Evolutionary conservation across 2,329 filamentous ascomycete species (phyloP).

Genomic region (Aureobasidium uvarum): DNA sequence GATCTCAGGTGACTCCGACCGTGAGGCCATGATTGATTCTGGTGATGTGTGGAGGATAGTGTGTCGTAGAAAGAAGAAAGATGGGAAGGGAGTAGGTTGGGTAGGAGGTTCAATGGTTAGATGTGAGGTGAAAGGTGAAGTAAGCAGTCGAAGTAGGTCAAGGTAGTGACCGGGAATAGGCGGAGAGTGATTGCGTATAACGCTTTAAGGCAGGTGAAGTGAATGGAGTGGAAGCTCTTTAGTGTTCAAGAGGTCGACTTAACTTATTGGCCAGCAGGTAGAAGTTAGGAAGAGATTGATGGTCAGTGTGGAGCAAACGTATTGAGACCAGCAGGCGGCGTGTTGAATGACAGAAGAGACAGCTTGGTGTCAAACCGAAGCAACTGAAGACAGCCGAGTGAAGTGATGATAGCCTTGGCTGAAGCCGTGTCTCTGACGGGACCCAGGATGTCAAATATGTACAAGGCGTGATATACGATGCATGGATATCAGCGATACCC

Average conservation of each 20-base stretch:
- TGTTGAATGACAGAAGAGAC: background rate
- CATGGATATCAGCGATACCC: background rate
- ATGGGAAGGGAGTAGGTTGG: too few relatives aligned
- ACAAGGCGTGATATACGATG: background rate
- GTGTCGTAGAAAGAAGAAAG: too few relatives aligned
- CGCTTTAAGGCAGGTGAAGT: background rate
- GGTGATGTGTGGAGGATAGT: too few relatives aligned
- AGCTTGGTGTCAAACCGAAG: background rate
- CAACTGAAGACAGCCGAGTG: background rate
- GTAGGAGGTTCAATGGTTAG: too few relatives aligned
- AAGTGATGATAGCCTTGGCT: background rate
- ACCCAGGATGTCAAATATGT: background rate
- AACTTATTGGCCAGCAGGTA: background rate
- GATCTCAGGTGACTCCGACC: too few relatives aligned
- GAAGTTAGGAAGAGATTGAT: background rate
- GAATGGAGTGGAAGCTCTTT: background rate
- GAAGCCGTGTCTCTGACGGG: background rate
- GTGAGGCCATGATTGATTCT: too few relatives aligned
- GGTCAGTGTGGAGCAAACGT: background rate
- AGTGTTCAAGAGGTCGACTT: background rate
- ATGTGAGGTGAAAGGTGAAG: too few relatives aligned
- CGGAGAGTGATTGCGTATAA: too few relatives aligned
- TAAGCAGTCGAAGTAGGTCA: too few relatives aligned
- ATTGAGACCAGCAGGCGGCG: background rate
- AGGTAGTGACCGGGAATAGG: too few relatives aligned